Base-by-base conservation (phyloP, 805 yeast genomes). In the Citeromyces nyonsensis region DNA sequence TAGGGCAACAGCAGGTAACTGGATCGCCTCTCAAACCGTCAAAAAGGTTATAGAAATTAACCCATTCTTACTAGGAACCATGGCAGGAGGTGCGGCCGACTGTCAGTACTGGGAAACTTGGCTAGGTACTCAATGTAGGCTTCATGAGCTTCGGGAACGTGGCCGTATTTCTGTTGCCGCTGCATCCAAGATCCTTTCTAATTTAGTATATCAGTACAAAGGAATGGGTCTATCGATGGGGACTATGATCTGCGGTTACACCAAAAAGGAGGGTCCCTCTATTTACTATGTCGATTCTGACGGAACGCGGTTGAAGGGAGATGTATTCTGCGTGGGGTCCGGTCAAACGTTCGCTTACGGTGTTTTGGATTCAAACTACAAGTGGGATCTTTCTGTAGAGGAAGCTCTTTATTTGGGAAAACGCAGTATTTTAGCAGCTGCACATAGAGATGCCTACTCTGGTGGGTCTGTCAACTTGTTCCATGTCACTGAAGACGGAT, bases 81-180 rank as follows among this genome's bases (percentile, higher is more conserved):
- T 91, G 95, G 98, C 98, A 24, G 98, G 98, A 59, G 97, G 97
- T 63, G 98, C 98, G 32, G 97, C 97, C 24, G 98, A 91, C 59
- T 91, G 98, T 66, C 98, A 91, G 56, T 91, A 66, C 58, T 91
- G 98, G 98, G 97, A 91, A 60, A 83, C 96, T 25, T 91, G 97
- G 97, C 68, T 91, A 38, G 98, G 98, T 40, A 64, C 94, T 11
- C 96, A 91, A 59, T 88, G 97, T 62, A 67, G 98, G 48, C 59
- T 91, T 47, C 94, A 86, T 55, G 98, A 91, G 56, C 67, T 91
- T 48, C 72, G 95, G 51, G 91, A 88, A 54, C 86, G 88, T 58
- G 88, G 85, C 58, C 72, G 98, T 46, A 91, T 91, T 42, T 73
- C 91, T 4, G 97, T 88, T 26, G 91, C 95, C 24, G 95, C 97